A percentile compares a stretch with the other conserved stretches of the same genome.
Evolutionary conservation across 2,329 filamentous ascomycete genomes (phyloP).

Genomic region (Cladophialophora immunda): DNA sequence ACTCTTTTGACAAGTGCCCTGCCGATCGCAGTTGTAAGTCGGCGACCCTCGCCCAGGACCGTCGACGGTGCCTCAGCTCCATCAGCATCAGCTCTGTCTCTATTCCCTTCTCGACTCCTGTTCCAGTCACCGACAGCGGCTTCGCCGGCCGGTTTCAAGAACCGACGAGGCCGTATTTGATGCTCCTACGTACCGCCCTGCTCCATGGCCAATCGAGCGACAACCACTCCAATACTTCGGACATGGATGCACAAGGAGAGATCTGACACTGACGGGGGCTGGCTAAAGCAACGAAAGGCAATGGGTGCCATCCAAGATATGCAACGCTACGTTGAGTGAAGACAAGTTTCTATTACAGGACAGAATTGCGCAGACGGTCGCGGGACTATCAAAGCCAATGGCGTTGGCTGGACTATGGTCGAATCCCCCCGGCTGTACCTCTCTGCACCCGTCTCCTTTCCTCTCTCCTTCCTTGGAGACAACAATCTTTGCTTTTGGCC

Average conservation of each 20-base stretch:
- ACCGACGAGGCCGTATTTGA: constrained; percentile 1
- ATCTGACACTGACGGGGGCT: neutral
- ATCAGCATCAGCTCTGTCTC: neutral
- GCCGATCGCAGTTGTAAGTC: constrained; percentile 7
- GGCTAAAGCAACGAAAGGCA: neutral
- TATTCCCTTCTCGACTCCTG: constrained; percentile 1
- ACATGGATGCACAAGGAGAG: neutral
- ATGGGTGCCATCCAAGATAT: neutral
- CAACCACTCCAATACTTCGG: neutral
- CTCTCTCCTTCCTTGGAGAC: neutral
- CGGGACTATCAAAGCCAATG: constrained; percentile 19
- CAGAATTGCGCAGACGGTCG: constrained; percentile 7
- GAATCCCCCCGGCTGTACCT: neutral
- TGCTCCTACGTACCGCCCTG: neutral
- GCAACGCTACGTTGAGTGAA: neutral
- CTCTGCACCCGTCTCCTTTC: neutral
- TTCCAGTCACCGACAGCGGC: constrained; percentile 9
- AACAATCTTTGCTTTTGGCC: constrained; percentile 1
- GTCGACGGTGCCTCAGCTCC: neutral
- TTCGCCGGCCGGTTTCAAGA: constrained; percentile 17
- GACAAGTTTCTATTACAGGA: constrained; percentile 10
- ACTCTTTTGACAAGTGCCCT: constrained; percentile 2
- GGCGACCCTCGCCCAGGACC: neutral
- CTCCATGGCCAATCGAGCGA: neutral
- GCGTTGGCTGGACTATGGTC: constrained; percentile 2